These are phyloP conservation scores for Pezicula radicicola DNA, from an alignment of 2,329 filamentous ascomycete species.

Conservation along the genomic window DNA sequence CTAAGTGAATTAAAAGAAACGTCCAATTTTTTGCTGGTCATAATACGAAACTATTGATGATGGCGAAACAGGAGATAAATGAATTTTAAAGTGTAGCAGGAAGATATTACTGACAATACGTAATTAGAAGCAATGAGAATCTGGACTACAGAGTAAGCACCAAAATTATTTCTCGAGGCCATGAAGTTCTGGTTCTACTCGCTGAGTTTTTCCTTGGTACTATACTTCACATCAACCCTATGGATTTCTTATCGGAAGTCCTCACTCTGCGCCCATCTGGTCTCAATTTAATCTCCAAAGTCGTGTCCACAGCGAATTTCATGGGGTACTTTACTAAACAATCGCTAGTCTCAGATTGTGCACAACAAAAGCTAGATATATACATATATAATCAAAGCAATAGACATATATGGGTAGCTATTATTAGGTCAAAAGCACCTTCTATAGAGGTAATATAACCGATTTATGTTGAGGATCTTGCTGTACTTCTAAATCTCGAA, in stretches of 20 bases:
- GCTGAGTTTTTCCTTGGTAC: slow-evolving; percentile 47
- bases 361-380: too few species aligned
- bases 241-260: slow-evolving; percentile 53
- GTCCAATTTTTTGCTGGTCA: too few species aligned
- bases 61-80: too few species aligned
- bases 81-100: too few species aligned
- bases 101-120: slow-evolving; percentile 2
- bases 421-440: too few species aligned
- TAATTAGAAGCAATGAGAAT: slow-evolving; percentile 47
- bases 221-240: slow-evolving; percentile 49
- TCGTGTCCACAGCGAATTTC: slow-evolving; percentile 45
- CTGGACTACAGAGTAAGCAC: slow-evolving; percentile 38
- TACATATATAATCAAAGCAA: too few species aligned
- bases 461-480: too few species aligned
- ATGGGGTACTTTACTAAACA: slow-evolving; percentile 53
- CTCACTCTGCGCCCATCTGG: slow-evolving; percentile 50
- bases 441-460: too few species aligned
- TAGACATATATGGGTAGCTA: too few species aligned
- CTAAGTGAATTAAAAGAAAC: too few species aligned
- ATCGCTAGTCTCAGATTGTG: slow-evolving; percentile 45
- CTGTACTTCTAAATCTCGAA: too few species aligned
- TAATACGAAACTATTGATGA: too few species aligned
- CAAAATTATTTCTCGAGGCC: slow-evolving; percentile 52
- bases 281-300: slow-evolving; percentile 39
- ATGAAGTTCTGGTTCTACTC: slow-evolving; percentile 70